phyloP scores from a whole-genome alignment of 2,329 filamentous ascomycete species.

The Furcasterigmium sp. region DNA sequence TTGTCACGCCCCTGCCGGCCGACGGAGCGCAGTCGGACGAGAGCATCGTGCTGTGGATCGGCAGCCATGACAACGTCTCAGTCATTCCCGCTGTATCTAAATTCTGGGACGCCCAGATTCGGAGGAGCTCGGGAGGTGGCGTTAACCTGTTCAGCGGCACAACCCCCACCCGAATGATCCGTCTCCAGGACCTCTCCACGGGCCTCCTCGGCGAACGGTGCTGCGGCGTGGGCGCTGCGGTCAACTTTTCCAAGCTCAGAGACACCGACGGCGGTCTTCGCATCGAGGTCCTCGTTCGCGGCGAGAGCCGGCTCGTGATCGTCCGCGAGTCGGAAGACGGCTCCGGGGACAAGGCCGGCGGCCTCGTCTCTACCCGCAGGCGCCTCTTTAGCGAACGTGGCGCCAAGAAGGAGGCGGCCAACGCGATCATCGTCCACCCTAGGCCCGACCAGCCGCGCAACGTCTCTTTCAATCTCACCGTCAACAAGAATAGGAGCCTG shows the following conservation, averaged over 20 bases:
- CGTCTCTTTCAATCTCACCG: conserved; percentile 46
- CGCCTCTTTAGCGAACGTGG: conserved; percentile 20
- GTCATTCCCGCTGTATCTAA: conserved; percentile 49
- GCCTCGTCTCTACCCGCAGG: conserved; percentile 24
- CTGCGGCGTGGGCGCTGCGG: conserved; percentile 42
- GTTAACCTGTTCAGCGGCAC: conserved; percentile 52
- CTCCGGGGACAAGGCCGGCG: conserved; percentile 34
- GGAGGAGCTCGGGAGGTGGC: conserved; percentile 42
- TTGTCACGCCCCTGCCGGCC: conserved; percentile 39
- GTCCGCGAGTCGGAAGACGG: conserved; percentile 48
- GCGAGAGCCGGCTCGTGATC: conserved; percentile 50
- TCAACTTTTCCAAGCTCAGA: conserved; percentile 22
- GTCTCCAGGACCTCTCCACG: conserved; percentile 44
- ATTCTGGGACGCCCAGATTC: conserved; percentile 57
- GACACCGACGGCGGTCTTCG: conserved; percentile 36
- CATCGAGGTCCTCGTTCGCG: conserved; percentile 48
- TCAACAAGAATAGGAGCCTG: conserved; percentile 23
- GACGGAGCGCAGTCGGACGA: conserved; percentile 40
- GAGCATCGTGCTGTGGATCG: conserved; percentile 51
- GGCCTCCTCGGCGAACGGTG: conserved; percentile 54
- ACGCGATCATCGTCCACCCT: conserved; percentile 51
- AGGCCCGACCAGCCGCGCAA: conserved; percentile 30
- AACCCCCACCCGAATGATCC: conserved; percentile 50
- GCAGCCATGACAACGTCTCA: conserved; percentile 50
- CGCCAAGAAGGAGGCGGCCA: conserved; percentile 34